Evolutionary conservation across 129 eudicot genomes (phyloP).

Genomic region (Smallanthus sonchifolius): DNA sequence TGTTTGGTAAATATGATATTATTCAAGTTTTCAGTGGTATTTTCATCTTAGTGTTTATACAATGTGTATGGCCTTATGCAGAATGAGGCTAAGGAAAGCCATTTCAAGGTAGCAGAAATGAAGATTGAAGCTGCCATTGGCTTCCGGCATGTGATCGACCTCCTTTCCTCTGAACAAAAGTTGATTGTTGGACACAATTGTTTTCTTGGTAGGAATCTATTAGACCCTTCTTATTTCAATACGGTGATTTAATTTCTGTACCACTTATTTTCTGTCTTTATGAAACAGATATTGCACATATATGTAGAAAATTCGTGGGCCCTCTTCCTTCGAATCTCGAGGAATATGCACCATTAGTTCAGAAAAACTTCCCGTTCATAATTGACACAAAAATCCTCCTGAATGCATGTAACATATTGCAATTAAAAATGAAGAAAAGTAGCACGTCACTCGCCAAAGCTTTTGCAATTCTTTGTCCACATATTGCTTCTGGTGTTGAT

Average conservation of each 20-base stretch:
- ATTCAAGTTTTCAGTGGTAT: not conserved
- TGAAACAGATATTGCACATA: constrained; percentile 78
- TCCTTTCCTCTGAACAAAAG: constrained; percentile 75
- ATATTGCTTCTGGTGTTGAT: constrained; percentile 45
- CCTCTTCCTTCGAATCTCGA: constrained; percentile 77
- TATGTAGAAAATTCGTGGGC: constrained; percentile 78
- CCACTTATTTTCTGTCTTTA: constrained; percentile 6
- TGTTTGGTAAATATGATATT: not conserved
- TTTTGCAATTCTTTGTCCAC: constrained; percentile 70
- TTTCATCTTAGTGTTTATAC: not conserved
- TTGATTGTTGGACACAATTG: constrained; percentile 95
- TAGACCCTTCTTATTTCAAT: not conserved
- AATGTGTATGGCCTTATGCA: constrained; percentile 26
- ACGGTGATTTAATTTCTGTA: not conserved
- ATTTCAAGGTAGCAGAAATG: constrained; percentile 45
- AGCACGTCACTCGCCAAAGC: constrained; percentile 85
- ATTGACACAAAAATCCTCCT: constrained; percentile 82
- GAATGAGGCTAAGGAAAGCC: constrained; percentile 63
- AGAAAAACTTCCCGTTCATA: constrained; percentile 60
- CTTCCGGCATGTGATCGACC: constrained; percentile 92
- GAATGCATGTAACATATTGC: constrained; percentile 41
- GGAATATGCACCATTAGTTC: constrained; percentile 52
- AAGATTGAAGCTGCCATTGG: constrained; percentile 73
- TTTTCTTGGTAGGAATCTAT: constrained; percentile 64
- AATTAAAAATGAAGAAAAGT: constrained; percentile 47